phyloP scores from a whole-genome alignment of 1,284 basidiomycete species.

The Blastosporella zonata region DNA sequence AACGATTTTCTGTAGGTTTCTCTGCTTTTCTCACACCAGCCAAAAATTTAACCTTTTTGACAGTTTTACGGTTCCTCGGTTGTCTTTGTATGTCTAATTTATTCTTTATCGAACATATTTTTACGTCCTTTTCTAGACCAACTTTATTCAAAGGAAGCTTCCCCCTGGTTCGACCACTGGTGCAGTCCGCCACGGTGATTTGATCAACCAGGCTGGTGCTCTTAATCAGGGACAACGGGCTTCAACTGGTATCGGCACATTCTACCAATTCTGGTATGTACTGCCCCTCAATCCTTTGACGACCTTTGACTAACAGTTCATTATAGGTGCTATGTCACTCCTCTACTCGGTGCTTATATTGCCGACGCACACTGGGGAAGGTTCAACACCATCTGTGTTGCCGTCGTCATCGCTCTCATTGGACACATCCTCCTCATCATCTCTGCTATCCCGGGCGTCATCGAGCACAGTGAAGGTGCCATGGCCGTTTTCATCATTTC shows the following conservation, averaged over 20 bases:
- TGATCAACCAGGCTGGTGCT: slow-evolving; percentile 58
- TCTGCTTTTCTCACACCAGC: neutral
- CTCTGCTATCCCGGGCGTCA: slow-evolving; percentile 49
- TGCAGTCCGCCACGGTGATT: slow-evolving; percentile 42
- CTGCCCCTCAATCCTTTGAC: neutral
- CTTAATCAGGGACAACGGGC: slow-evolving; percentile 62
- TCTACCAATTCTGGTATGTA: slow-evolving; percentile 56
- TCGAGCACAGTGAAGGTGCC: slow-evolving; percentile 10
- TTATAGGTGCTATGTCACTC: slow-evolving; percentile 51
- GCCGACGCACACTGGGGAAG: slow-evolving; percentile 73
- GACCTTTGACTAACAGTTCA: neutral
- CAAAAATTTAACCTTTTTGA: neutral
- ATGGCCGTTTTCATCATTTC: slow-evolving; percentile 1
- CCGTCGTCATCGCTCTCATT: slow-evolving; percentile 52
- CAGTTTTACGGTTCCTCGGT: slow-evolving; percentile 60
- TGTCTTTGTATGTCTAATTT: slow-evolving; percentile 48
- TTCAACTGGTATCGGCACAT: slow-evolving; percentile 65
- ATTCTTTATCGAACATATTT: neutral
- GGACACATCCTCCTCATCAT: slow-evolving; percentile 54
- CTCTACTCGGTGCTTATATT: slow-evolving; percentile 63
- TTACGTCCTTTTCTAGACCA: slow-evolving; percentile 42
- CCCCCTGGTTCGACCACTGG: slow-evolving; percentile 58
- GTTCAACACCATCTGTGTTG: slow-evolving; percentile 66
- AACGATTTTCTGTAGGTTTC: slow-evolving; percentile 66
- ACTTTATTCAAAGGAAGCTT: slow-evolving; percentile 71